Percentiles rank a stretch among this genome's conserved stretches.
phyloP scores from a whole-genome alignment of 306 rosid genomes.

The Medicago ruthenica region DNA sequence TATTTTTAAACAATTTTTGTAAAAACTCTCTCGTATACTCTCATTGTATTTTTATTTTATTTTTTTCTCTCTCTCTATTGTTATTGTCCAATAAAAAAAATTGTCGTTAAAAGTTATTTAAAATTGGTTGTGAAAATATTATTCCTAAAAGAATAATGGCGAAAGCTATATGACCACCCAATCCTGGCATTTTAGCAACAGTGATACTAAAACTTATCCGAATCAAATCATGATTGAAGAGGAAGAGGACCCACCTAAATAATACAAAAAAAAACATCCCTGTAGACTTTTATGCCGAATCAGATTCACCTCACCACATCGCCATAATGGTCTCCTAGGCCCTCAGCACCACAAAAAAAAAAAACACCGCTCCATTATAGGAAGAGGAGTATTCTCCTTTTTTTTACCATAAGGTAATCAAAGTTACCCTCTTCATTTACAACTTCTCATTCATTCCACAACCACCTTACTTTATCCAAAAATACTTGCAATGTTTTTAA shows the following conservation, averaged over 20 bases:
- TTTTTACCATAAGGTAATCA: constrained; percentile 7
- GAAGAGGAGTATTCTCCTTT: not conserved
- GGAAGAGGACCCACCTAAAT: constrained; percentile 38
- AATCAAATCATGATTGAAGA: constrained; percentile 34
- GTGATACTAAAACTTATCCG: constrained; percentile 30
- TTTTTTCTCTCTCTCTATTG: no score
- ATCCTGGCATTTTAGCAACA: not conserved
- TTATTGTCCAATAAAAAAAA: no score
- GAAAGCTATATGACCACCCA: constrained; percentile 16
- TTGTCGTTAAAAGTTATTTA: no score
- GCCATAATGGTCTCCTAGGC: constrained; percentile 41
- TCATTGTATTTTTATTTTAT: no score
- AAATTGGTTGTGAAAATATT: no score
- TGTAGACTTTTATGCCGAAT: not conserved
- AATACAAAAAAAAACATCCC: constrained; percentile 16
- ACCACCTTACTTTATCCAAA: not conserved
- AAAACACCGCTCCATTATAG: constrained; percentile 26
- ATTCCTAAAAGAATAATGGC: not conserved
- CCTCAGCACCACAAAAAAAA: constrained; percentile 32
- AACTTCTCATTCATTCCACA: constrained; percentile 6
- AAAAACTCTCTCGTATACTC: no score
- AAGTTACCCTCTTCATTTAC: not conserved
- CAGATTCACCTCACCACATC: constrained; percentile 44
- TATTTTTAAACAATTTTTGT: no score
- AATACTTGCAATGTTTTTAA: not conserved